These are phyloP conservation scores for Leccinum pachyderme DNA, from an alignment of 1,284 basidiomycete species.

Conservation along the genomic window DNA sequence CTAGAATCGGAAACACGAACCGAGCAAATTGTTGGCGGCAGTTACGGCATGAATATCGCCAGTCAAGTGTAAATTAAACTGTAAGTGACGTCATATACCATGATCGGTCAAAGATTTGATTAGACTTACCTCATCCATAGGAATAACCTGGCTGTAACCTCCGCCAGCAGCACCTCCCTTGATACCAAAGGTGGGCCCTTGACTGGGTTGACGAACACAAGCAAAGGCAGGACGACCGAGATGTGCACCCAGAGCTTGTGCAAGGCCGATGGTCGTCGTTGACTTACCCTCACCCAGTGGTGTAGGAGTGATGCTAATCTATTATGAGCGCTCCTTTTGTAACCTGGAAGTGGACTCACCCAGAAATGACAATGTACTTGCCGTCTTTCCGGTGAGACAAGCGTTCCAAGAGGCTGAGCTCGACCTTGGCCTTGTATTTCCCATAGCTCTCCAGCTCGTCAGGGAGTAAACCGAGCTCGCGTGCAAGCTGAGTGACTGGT, in stretches of 20 bases:
- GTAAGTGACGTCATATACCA: conserved; percentile 8
- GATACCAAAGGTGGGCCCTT: conserved; percentile 99
- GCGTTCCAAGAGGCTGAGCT: conserved; percentile 85
- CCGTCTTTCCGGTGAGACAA: conserved; percentile 87
- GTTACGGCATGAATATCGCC: conserved; percentile 98
- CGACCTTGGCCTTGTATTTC: conserved; percentile 96
- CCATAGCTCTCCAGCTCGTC: conserved; percentile 95
- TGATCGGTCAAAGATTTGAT: not conserved
- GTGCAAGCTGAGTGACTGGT: conserved; percentile 79
- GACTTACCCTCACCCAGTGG: conserved; percentile 99
- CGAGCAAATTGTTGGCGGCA: conserved; percentile 95
- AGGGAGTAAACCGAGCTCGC: conserved; percentile 85
- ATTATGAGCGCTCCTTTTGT: not conserved
- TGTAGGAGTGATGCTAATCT: conserved; percentile 88
- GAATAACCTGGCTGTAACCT: conserved; percentile 98
- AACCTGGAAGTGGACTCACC: conserved; percentile 43
- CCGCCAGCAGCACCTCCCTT: conserved; percentile 99
- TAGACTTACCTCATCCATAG: conserved; percentile 90
- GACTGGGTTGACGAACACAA: conserved; percentile 98
- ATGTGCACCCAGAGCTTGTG: conserved; percentile 95
- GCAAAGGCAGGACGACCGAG: conserved; percentile 92
- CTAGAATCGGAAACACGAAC: conserved; percentile 37
- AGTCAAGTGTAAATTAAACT: conserved; percentile 95
- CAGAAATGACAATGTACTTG: conserved; percentile 97
- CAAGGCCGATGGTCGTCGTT: conserved; percentile 96